Evolutionary conservation across 2,329 filamentous ascomycete genomes (phyloP), one percentile per base, ranked within the genome.

Genomic region (Ramularia endophylla): DNA sequence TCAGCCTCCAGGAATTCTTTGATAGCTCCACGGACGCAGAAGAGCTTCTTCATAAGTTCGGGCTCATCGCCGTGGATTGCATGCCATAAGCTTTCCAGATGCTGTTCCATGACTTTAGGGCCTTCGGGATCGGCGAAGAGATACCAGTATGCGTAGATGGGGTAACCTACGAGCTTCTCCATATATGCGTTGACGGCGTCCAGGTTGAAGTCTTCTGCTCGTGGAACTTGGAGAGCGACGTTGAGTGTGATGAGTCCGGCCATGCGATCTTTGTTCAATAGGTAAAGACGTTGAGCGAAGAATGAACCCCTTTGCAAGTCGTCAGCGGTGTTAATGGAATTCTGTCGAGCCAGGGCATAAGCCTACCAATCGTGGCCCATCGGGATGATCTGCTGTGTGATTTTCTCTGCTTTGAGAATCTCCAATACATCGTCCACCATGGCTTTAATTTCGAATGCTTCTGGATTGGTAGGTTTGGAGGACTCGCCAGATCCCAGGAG

Each of bases 131-230:
- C 36, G 17, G 49, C 41, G 38, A 56, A 54, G 22, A 56, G 40
- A 11, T 6, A 52, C 69, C 70, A 74, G 58, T 75, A 75, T 20
- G 60, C 56, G 30, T 59, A 64, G 2, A 57, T 20, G 2, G 62
- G 56, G 32, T 62, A 60, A 8, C 71, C 72, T 17, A 66, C 56
- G 0, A 30, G 17, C 40, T 64, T 45, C 34, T 63, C 53, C 1
- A 59, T 61, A 7, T 50, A 8, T 2, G 45, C 50, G 40, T 68
- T 68, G 4, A 57, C 37, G 2, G 44, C 45, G 2, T 65, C 63
- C 3, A 71, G 58, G 38, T 71, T 55, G 43, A 70, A 71, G 1
- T 46, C 43, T 7, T 56, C 42, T 9, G 40, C 40, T 9, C 43
- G 39, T 1, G 69, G 69, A 1, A 61, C 56, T n/a, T 48, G 43